Evolutionary conservation across 1,139 yeast species (phyloP).

Genomic region (Pichia sp.): DNA sequence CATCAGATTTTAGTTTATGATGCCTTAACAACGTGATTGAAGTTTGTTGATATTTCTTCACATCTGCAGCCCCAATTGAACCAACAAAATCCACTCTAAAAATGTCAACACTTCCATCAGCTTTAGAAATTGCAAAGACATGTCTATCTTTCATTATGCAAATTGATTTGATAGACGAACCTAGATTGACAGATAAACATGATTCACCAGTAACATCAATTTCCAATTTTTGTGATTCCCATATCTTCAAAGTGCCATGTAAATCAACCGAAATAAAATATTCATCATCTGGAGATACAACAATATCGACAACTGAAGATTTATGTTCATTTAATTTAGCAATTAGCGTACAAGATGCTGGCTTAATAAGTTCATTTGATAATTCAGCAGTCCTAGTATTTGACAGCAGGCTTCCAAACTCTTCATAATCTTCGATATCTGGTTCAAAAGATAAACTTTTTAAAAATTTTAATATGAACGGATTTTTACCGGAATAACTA

Average conservation of each 20-base stretch:
- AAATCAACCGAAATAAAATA: conserved; percentile 77
- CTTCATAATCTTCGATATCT: conserved; percentile 53
- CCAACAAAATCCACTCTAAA: conserved; percentile 48
- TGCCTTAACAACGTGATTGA: conserved; percentile 40
- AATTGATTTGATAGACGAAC: conserved; percentile 42
- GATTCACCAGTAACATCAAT: conserved; percentile 60
- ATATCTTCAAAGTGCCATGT: conserved; percentile 62
- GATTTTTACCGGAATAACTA: conserved; percentile 63
- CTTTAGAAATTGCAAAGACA: conserved; percentile 62
- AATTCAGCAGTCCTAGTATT: background rate
- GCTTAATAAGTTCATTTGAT: background rate
- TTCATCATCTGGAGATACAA: conserved; percentile 54
- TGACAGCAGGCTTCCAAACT: conserved; percentile 45
- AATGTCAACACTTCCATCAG: conserved; percentile 56
- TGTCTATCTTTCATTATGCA: conserved; percentile 54
- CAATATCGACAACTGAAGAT: conserved; percentile 47
- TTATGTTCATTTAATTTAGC: conserved; percentile 55
- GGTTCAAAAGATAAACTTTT: conserved; percentile 51
- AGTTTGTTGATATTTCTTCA: conserved; percentile 11
- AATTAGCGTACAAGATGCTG: conserved; percentile 33
- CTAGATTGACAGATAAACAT: conserved; percentile 41
- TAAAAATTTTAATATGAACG: conserved; percentile 54
- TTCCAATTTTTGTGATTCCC: conserved; percentile 70
- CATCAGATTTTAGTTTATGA: conserved; percentile 31
- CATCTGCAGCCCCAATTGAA: conserved; percentile 13